Evolutionary conservation across 805 yeast genomes (phyloP), one percentile per base, ranked within the genome.

Genomic region (Pichia deserticola): DNA sequence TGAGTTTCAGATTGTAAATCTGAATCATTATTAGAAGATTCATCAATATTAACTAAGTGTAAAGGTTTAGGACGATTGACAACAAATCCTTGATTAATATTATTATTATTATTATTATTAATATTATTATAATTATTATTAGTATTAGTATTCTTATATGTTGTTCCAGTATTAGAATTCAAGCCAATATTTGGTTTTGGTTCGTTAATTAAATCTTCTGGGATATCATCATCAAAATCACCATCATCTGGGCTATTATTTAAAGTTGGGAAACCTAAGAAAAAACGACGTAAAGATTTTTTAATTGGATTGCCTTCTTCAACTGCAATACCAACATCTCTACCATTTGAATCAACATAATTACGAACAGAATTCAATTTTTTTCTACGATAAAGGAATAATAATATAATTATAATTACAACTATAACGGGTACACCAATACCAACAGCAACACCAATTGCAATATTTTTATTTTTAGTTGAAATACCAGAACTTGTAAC

Each of bases 391-490:
- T 54, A 58, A 8, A 51, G 44, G 20, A 55, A 42, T 10, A 58
- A 41, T 13, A 54, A 30, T 1, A 56, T 32, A 7, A 54, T 41
- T n/a, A 55, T 42, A 12, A 55, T 45, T 7, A 71, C 49, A 3
- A 73, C 64, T n/a, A 81, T 61, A 0, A 77, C 54, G 2, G 90
- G 86, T 0, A 82, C 80, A 47, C 87, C 87, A 12, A 85, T 75
- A 49, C 89, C 89, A 6, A 84, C 83, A 32, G 79, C 83, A 51
- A 82, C 81, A 38, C 89, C 89, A 47, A 82, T 74, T 28, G 84
- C 78, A 36, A 83, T 74, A 42, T 44, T 50, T 41, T 77, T 72
- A 51, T 76, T 65, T 45, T 75, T 73, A 13, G 69, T 59, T 1
- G 82, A 72, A 7, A 81, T 65, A 0, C 84, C 84, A 4, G 65